These are phyloP conservation scores for Tetradesmus obliquus DNA, from an alignment of 139 green algal genomes.

Conservation along the genomic window DNA sequence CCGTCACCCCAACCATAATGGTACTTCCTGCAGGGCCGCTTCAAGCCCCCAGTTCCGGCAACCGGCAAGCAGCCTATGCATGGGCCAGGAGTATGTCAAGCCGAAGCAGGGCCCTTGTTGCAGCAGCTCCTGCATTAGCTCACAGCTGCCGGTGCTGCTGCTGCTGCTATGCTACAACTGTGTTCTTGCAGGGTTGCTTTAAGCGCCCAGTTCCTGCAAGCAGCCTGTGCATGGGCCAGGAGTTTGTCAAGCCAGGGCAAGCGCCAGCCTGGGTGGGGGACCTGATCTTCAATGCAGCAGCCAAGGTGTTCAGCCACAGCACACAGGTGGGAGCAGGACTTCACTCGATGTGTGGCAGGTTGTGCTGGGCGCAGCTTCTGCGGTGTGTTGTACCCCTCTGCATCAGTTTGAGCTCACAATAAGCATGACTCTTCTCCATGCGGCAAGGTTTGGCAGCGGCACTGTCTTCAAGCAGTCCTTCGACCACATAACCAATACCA, in stretches of 20 bases:
- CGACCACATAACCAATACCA: too few relatives aligned
- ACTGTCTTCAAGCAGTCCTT: too few relatives aligned
- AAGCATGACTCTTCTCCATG: too few relatives aligned
- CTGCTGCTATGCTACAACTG: neutral
- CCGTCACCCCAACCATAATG: too few relatives aligned
- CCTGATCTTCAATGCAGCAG: slow-evolving; percentile 13
- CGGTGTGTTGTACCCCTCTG: too few relatives aligned
- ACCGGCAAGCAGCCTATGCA: slow-evolving; percentile 33
- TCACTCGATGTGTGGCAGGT: neutral
- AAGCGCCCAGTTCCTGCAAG: slow-evolving; percentile 33
- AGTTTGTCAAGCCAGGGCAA: slow-evolving; percentile 49
- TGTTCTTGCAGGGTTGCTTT: slow-evolving; percentile 19
- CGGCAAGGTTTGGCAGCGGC: too few relatives aligned
- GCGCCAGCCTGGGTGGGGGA: slow-evolving; percentile 33
- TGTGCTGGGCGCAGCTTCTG: neutral
- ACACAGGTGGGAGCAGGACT: neutral
- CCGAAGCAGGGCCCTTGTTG: neutral
- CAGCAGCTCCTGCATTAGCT: too few relatives aligned
- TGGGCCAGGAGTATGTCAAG: slow-evolving; percentile 55
- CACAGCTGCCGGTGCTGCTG: too few relatives aligned
- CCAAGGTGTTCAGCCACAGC: slow-evolving; percentile 36
- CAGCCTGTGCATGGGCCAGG: slow-evolving; percentile 49
- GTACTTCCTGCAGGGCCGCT: neutral
- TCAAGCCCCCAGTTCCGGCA: slow-evolving; percentile 38
- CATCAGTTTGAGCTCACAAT: too few relatives aligned